A percentile compares a stretch with the other conserved stretches of the same genome.
phyloP scores from a whole-genome alignment of 2,329 filamentous ascomycete genomes.

The Colletotrichum sp. region DNA sequence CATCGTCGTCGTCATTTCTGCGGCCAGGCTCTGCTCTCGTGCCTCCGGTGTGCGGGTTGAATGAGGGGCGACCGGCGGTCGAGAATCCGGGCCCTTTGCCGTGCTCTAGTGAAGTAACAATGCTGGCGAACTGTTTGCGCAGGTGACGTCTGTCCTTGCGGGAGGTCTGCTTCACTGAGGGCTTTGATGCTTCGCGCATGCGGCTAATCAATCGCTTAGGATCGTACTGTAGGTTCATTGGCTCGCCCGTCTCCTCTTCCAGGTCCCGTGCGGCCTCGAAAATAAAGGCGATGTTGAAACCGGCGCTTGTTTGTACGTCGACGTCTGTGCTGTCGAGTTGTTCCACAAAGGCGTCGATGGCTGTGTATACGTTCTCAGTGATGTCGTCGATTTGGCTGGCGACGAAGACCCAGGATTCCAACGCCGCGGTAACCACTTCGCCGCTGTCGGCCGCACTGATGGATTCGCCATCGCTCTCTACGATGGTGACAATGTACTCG shows the following conservation, averaged over 20 bases:
- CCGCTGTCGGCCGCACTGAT: constrained; percentile 75
- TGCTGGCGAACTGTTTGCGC: constrained; percentile 53
- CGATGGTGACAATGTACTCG: constrained; percentile 77
- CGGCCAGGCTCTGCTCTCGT: constrained; percentile 38
- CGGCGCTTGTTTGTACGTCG: constrained; percentile 77
- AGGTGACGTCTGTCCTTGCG: constrained; percentile 53
- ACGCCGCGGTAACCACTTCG: constrained; percentile 73
- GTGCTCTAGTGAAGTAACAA: constrained; percentile 59
- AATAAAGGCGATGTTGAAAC: constrained; percentile 80
- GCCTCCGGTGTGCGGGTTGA: constrained; percentile 47
- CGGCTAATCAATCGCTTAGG: constrained; percentile 52
- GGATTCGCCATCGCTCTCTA: constrained; percentile 78
- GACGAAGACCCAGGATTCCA: constrained; percentile 81
- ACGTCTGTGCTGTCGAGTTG: constrained; percentile 80
- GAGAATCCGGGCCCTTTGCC: constrained; percentile 61
- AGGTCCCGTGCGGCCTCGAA: constrained; percentile 71
- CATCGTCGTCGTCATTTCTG: constrained; percentile 41
- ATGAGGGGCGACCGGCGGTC: constrained; percentile 46
- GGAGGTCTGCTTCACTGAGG: constrained; percentile 54
- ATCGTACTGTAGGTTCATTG: constrained; percentile 55
- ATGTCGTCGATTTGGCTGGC: constrained; percentile 80
- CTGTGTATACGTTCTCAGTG: constrained; percentile 71
- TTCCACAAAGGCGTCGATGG: constrained; percentile 82
- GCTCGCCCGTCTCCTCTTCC: constrained; percentile 54
- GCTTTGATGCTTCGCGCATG: constrained; percentile 51